Base-by-base conservation (phyloP, 768 basidiomycete genomes). In the Paxillus rubicundulus region DNA sequence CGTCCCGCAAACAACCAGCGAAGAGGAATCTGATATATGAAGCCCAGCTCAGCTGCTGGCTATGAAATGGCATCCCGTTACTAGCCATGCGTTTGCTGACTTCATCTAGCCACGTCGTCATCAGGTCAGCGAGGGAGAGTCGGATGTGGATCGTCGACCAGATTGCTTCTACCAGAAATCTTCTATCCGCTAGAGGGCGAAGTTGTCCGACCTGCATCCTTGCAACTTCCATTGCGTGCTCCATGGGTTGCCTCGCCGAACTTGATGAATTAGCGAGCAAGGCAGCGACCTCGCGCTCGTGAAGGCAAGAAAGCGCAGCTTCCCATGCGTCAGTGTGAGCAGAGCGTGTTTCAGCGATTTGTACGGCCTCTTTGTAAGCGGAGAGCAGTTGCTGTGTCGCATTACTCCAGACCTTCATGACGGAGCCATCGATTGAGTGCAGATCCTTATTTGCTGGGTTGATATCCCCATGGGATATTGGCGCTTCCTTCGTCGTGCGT, bases 271-370 rank as follows among this genome's bases (percentile, higher is more conserved):
- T 61, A 3, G 17, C 21, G 9, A 62, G 39, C 10, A 65, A 62
- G 4, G 52, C 47, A 0, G 71, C 61, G 61, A 82, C 61, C 62
- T 85, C 82, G 45, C 70, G 65, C 37, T 75, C 69, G 49, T 78
- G 78, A 4, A 86, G 67, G 51, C 66, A 77, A 0, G 82, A 73
- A 54, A 82, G 73, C 0, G 85, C 79, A 0, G 81, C 77, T 48
- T 87, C 79, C 77, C 82, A 87, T 1, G 85, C 85, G 28, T 75
- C 66, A 7, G 68, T 68, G 55, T 87, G 84, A 0, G 85, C 76
- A 10, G 79, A 78, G 5, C 82, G 80, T 30, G 70, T 80, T 13
- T 61, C 57, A 0, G 81, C 71, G 9, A 85, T 64, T 27, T 65
- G 65, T 9, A 68, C 58, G 10, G 74, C 73, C 16, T 71, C 60